A percentile compares a stretch with the other conserved stretches of the same genome.
Conservation (phyloP, 768 basidiomycete species). For the Tubosaeta sp. region DNA sequence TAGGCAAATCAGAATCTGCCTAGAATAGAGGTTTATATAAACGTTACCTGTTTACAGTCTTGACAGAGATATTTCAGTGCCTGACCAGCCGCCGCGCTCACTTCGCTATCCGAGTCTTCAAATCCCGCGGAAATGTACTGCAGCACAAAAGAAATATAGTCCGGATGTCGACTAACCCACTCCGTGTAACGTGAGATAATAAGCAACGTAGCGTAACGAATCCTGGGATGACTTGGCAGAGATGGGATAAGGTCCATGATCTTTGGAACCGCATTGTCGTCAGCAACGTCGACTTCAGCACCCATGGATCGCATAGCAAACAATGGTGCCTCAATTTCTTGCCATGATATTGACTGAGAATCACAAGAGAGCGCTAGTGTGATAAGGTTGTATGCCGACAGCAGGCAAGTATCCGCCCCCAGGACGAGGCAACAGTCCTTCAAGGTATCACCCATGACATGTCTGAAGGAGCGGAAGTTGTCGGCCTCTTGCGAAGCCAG, state of each 20-base stretch:
- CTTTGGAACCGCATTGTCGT: conserved; percentile 85
- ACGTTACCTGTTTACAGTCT: conserved; percentile 80
- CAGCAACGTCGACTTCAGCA: conserved; percentile 79
- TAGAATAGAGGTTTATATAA: conserved; percentile 4
- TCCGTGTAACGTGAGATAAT: conserved; percentile 96
- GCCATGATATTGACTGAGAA: conserved; percentile 70
- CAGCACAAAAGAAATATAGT: conserved; percentile 80
- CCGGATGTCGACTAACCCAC: conserved; percentile 89
- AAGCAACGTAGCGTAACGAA: conserved; percentile 92
- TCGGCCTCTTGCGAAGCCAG: conserved; percentile 84
- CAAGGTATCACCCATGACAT: conserved; percentile 98
- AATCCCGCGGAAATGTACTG: conserved; percentile 93
- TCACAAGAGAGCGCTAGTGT: conserved; percentile 63
- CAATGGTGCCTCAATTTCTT: conserved; percentile 94
- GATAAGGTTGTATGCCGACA: conserved; percentile 78
- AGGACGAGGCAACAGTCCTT: conserved; percentile 98
- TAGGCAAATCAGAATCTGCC: conserved; percentile 1
- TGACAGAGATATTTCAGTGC: conserved; percentile 96
- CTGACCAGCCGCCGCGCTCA: conserved; percentile 91
- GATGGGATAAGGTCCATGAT: conserved; percentile 93
- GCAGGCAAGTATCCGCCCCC: conserved; percentile 78
- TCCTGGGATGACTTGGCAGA: conserved; percentile 83
- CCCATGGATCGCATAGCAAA: conserved; percentile 99
- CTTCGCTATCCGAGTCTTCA: conserved; percentile 72
- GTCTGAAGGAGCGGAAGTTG: conserved; percentile 90